Base-by-base conservation (phyloP, 805 yeast genomes). In the Scheffersomyces ergatensis region DNA sequence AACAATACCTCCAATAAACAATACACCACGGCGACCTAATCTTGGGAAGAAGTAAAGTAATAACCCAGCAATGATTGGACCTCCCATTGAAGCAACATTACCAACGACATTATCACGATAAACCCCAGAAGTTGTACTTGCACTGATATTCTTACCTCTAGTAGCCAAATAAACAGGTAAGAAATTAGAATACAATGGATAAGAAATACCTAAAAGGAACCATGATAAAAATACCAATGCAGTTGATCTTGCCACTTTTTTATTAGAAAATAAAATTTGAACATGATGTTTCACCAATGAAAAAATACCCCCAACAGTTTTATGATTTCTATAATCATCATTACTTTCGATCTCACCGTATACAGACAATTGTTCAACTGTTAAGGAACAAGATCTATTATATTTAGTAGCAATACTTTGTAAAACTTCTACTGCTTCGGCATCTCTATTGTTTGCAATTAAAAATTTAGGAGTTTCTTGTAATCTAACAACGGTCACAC, bases 381-480 rank as follows among this genome's bases (percentile, higher is more conserved):
- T 72, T 33, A 80, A 49, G 4, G 73, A 54, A 41, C 70, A 62
- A 5, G 58, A 52, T 39, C 76, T 61, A 46, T 70, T 63, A 56
- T 79, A 70, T 49, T 75, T 72, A n/a, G 45, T 52, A 1, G 84
- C 77, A 40, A 77, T 63, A 17, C 55, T 54, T 49, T 70, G 63
- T 35, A 79, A 54, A 7, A 62, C 60, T 19, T 57, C 63, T 12
- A 67, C 57, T 1, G 81, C 82, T 49, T 70, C 78, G 30, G 56
- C 76, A 51, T 79, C 81, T 45, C 74, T 62, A 7, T 80, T 79
- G 38, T 72, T 67, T 7, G 83, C 62, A 36, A 80, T 63, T 45
- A 76, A 67, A 53, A 73, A 80, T 44, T 77, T 77, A 20, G 85
- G 84, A 37, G 82, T 72, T 53, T 80, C 85, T 43, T 70, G 67